These are phyloP conservation scores for Gossypium arboreum DNA, from an alignment of 345 rosid species.

Conservation along the genomic window DNA sequence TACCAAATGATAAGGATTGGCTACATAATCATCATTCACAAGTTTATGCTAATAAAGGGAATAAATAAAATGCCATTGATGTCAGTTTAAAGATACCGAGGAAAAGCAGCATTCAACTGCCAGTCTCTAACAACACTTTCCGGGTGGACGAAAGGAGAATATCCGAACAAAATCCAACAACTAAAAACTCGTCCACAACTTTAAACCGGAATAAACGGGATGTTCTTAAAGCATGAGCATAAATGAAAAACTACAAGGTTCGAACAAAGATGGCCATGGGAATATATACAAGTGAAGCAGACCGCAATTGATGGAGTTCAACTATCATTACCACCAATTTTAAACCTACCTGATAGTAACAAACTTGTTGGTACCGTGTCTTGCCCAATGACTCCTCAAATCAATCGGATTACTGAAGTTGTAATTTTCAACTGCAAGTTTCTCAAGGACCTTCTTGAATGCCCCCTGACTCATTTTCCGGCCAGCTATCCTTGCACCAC, in stretches of 20 bases:
- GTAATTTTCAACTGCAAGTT: slow-evolving; percentile 86
- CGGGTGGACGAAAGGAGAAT: slow-evolving; percentile 17
- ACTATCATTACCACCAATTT: slow-evolving; percentile 10
- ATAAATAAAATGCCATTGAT: background rate
- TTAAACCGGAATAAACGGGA: slow-evolving; percentile 20
- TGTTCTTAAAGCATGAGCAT: slow-evolving; percentile 34
- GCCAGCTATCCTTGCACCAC: slow-evolving; percentile 95
- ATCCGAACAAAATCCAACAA: slow-evolving; percentile 12
- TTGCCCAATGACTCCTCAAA: slow-evolving; percentile 92
- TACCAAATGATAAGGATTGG: background rate
- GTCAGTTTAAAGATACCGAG: slow-evolving; percentile 15
- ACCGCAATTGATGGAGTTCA: slow-evolving; percentile 28
- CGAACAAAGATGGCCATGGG: slow-evolving; percentile 29
- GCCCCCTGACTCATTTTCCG: slow-evolving; percentile 99
- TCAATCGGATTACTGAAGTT: slow-evolving; percentile 73
- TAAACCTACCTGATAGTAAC: slow-evolving; percentile 88
- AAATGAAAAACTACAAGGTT: slow-evolving; percentile 19
- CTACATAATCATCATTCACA: slow-evolving; percentile 4
- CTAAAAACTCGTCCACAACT: slow-evolving; percentile 38
- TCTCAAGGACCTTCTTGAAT: slow-evolving; percentile 91
- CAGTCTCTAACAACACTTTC: slow-evolving; percentile 22
- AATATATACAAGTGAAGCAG: slow-evolving; percentile 42
- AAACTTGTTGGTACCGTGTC: slow-evolving; percentile 97
- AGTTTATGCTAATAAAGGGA: slow-evolving; percentile 7
- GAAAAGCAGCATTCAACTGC: background rate